Evolutionary conservation across 1,139 yeast genomes (phyloP).

Genomic region (Lodderomyces jiufengensis): DNA sequence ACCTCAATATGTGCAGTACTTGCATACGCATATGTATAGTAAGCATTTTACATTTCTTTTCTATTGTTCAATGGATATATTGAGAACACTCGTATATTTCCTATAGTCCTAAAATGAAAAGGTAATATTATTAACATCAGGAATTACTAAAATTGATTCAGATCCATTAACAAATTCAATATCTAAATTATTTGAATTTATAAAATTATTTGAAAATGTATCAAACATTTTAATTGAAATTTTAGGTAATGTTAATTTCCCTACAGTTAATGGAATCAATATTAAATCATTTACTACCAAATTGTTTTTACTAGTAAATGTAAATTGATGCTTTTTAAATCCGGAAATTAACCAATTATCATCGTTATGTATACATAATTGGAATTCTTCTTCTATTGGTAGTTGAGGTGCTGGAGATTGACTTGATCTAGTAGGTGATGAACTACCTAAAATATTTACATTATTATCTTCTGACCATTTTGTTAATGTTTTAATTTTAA

Average conservation of each 20-base stretch:
- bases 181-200: conserved; percentile 43
- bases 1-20: too few relatives aligned
- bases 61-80: neutral
- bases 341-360: conserved; percentile 74
- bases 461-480: conserved; percentile 34
- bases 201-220: conserved; percentile 11
- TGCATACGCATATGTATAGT: too few relatives aligned
- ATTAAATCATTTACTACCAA: conserved; percentile 25
- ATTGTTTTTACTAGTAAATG: conserved; percentile 12
- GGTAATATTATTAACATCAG: conserved; percentile 61
- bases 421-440: conserved; percentile 20
- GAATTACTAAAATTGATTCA: conserved; percentile 69
- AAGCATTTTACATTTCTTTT: too few relatives aligned
- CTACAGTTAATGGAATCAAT: conserved; percentile 72
- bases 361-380: conserved; percentile 30
- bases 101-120: conserved; percentile 60
- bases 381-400: conserved; percentile 18
- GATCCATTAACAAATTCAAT: conserved; percentile 63
- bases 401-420: neutral
- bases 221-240: conserved; percentile 39
- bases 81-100: too few relatives aligned
- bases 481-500: conserved; percentile 44
- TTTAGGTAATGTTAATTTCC: conserved; percentile 66
- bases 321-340: conserved; percentile 47
- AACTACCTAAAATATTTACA: conserved; percentile 23